Evolutionary conservation across 805 yeast species (phyloP).

Genomic region (Lachancea lanzarotensis): DNA sequence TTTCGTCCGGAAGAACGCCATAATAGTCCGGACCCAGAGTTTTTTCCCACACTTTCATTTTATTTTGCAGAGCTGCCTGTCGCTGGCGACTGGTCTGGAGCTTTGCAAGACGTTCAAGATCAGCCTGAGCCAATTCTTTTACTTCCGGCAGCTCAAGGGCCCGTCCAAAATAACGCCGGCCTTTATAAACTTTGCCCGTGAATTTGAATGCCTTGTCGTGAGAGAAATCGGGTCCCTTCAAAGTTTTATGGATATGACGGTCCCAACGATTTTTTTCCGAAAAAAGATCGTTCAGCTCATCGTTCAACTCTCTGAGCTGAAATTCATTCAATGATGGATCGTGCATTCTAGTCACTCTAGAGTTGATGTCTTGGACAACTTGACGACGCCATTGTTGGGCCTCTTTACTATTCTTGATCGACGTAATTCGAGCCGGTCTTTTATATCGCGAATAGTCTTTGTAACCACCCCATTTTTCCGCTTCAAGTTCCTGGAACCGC

Average conservation of each 20-base stretch:
- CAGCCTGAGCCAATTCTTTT: constrained; percentile 38
- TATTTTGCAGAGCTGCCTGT: constrained; percentile 16
- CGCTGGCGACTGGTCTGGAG: constrained; percentile 17
- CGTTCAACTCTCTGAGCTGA: constrained; percentile 69
- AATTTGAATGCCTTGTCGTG: constrained; percentile 16
- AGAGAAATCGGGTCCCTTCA: constrained; percentile 71
- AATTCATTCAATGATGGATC: constrained; percentile 53
- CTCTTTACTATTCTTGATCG: constrained; percentile 49
- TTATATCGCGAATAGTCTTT: constrained; percentile 47
- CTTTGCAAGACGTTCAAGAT: constrained; percentile 21
- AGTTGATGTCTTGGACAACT: constrained; percentile 57
- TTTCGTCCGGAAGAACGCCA: constrained; percentile 36
- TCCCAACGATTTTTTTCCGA: constrained; percentile 77
- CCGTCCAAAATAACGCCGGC: constrained; percentile 74
- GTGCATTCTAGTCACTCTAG: constrained; percentile 53
- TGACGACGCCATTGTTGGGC: constrained; percentile 67
- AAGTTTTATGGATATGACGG: constrained; percentile 47
- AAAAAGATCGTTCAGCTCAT: constrained; percentile 58
- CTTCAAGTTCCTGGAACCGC: constrained; percentile 57
- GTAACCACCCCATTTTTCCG: constrained; percentile 48
- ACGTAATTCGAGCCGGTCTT: constrained; percentile 55
- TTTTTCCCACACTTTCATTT: constrained; percentile 21
- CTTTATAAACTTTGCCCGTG: constrained; percentile 36
- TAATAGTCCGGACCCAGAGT: constrained; percentile 36
- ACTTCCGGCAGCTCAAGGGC: constrained; percentile 79